These are phyloP conservation scores for Rhizopus stolonifer DNA, from an alignment of 371 early-diverging fungal genomes.

Conservation along the genomic window DNA sequence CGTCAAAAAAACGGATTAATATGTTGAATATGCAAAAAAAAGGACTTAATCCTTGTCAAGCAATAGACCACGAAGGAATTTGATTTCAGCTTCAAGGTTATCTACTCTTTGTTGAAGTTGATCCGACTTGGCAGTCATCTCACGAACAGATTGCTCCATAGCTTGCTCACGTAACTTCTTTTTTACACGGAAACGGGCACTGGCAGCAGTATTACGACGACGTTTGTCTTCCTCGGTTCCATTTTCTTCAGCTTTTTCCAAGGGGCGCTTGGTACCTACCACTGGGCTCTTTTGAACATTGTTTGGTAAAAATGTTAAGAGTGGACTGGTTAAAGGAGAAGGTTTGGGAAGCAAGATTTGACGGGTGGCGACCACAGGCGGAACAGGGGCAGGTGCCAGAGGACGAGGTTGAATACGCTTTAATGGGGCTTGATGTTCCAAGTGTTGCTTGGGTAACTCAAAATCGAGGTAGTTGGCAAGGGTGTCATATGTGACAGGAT, in stretches of 20 bases:
- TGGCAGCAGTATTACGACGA: slow-evolving; percentile 90
- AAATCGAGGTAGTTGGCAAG: slow-evolving; percentile 43
- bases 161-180: slow-evolving; percentile 88
- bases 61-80: slow-evolving; percentile 82
- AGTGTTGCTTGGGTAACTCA: slow-evolving; percentile 39
- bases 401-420: slow-evolving; percentile 28
- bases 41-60: slow-evolving; percentile 63
- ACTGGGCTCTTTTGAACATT: not conserved
- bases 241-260: slow-evolving; percentile 5
- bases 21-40: slow-evolving; percentile 1
- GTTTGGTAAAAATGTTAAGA: not conserved
- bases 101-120: slow-evolving; percentile 67
- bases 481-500: slow-evolving; percentile 41
- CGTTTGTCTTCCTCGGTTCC: slow-evolving; percentile 78
- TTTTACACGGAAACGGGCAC: slow-evolving; percentile 92
- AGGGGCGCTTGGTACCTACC: slow-evolving; percentile 7
- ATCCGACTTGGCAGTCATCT: slow-evolving; percentile 75
- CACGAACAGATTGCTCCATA: slow-evolving; percentile 79
- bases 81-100: slow-evolving; percentile 86
- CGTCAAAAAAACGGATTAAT: not conserved
- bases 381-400: slow-evolving; percentile 23
- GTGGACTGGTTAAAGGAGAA: not conserved
- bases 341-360: slow-evolving; percentile 40
- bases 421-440: not conserved
- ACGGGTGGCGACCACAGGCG: slow-evolving; percentile 9